phyloP scores from a whole-genome alignment of 2,329 filamentous ascomycete species.

The Epicoccum nigrum region DNA sequence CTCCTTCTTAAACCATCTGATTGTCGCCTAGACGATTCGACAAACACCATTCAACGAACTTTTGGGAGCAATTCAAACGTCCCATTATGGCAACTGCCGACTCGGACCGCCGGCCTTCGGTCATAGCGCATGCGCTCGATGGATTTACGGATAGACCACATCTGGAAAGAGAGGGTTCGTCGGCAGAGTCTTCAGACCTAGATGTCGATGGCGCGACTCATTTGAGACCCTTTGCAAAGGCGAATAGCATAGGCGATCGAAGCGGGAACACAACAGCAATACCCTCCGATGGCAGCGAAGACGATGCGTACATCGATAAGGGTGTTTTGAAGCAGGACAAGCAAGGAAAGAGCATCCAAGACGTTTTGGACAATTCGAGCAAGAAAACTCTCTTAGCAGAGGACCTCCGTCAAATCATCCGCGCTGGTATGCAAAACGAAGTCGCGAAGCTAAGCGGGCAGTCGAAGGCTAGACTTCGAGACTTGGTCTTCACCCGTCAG shows the following conservation, averaged over 20 bases:
- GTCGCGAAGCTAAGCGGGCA: conserved; percentile 41
- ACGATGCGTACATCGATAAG: conserved; percentile 8
- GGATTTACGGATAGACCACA: conserved; percentile 32
- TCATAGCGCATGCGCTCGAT: conserved; percentile 36
- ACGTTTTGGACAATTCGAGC: conserved; percentile 55
- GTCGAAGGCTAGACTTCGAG: conserved; percentile 52
- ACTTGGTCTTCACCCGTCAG: conserved; percentile 73
- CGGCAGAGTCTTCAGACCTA: conserved; percentile 29
- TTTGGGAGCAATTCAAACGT: background rate
- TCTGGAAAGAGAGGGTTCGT: conserved; percentile 30
- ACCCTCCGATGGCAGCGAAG: conserved; percentile 34
- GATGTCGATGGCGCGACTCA: conserved; percentile 53
- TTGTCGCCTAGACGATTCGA: background rate
- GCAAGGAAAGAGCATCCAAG: conserved; percentile 52
- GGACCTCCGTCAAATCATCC: conserved; percentile 57
- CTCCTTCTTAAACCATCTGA: conserved; percentile 16
- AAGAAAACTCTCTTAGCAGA: conserved; percentile 56
- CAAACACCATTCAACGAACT: background rate
- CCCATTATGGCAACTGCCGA: conserved; percentile 14
- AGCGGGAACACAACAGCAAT: conserved; percentile 34
- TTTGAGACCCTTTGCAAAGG: conserved; percentile 45
- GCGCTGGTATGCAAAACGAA: conserved; percentile 52
- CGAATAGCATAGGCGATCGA: conserved; percentile 43
- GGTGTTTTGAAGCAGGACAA: conserved; percentile 16
- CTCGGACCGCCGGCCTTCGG: conserved; percentile 18